These are phyloP conservation scores for Pulveroboletus sp. DNA, from an alignment of 768 basidiomycete species.

Conservation along the genomic window DNA sequence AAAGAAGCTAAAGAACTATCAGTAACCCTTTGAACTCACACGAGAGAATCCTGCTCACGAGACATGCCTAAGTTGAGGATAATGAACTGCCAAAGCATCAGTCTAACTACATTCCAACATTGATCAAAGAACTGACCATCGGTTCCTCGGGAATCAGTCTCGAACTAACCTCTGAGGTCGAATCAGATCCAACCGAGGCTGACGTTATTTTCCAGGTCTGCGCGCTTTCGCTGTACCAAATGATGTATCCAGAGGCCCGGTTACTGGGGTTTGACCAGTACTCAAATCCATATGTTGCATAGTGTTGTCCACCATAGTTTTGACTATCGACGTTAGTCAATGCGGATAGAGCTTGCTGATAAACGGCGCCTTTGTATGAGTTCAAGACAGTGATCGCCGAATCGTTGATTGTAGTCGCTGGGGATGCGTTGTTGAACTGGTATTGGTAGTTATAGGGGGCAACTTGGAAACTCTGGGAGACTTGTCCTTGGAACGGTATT, in stretches of 20 bases:
- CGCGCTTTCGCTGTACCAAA: conserved; percentile 69
- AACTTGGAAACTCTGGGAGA: conserved; percentile 76
- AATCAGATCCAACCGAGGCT: conserved; percentile 63
- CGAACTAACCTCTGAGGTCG: conserved; percentile 49
- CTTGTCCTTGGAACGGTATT: conserved; percentile 51
- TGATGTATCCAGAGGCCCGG: conserved; percentile 69
- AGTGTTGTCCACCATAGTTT: conserved; percentile 53
- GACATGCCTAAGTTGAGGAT: conserved; percentile 85
- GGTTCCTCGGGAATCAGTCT: conserved; percentile 86
- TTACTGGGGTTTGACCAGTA: conserved; percentile 71
- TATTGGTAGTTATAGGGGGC: conserved; percentile 78
- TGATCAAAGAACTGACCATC: conserved; percentile 55
- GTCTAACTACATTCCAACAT: background rate
- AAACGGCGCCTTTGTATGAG: conserved; percentile 62
- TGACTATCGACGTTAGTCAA: conserved; percentile 50
- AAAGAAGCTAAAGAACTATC: conserved; percentile 47
- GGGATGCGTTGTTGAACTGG: conserved; percentile 48
- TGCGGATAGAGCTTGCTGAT: conserved; percentile 73
- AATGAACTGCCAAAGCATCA: conserved; percentile 50
- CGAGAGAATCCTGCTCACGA: conserved; percentile 31
- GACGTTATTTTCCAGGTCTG: conserved; percentile 71
- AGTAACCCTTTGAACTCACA: background rate
- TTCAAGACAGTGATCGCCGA: conserved; percentile 51
- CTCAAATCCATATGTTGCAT: conserved; percentile 69
- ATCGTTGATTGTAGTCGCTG: conserved; percentile 53